These are phyloP conservation scores for Globisporangium nagaii DNA, from an alignment of 352 stramenopile species.

Conservation along the genomic window DNA sequence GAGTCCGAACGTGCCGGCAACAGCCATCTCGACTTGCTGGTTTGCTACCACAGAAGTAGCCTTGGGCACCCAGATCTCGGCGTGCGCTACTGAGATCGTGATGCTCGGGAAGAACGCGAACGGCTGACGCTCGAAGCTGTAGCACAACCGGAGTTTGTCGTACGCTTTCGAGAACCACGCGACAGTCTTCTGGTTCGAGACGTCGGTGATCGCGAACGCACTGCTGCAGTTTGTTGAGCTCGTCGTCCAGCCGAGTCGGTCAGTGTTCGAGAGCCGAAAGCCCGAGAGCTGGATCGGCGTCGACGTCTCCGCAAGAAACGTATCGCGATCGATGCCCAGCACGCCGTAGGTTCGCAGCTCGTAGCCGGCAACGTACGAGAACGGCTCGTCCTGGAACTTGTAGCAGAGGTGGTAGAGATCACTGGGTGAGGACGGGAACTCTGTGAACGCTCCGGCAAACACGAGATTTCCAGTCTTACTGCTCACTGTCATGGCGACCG, in stretches of 20 bases:
- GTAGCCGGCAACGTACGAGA: constrained; percentile 35
- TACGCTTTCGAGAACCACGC: constrained; percentile 30
- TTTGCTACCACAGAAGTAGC: constrained; percentile 47
- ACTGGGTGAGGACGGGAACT: constrained; percentile 25
- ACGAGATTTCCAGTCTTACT: constrained; percentile 8
- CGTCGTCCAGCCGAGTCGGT: constrained; percentile 50
- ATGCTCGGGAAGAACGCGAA: constrained; percentile 43
- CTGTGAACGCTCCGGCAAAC: constrained; percentile 35
- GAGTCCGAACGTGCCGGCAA: constrained; percentile 58
- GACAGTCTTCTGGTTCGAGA: constrained; percentile 23
- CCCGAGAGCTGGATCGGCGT: constrained; percentile 41
- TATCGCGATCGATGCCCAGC: constrained; percentile 27
- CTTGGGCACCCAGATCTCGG: constrained; percentile 49
- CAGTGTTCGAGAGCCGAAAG: constrained; percentile 39
- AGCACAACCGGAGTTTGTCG: constrained; percentile 41
- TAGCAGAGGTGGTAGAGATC: constrained; percentile 70
- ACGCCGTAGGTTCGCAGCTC: constrained; percentile 45
- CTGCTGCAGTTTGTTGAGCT: constrained; percentile 29
- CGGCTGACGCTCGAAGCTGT: constrained; percentile 56
- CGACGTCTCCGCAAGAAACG: constrained; percentile 35
- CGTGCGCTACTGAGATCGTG: constrained; percentile 25
- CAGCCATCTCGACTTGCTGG: constrained; percentile 23
- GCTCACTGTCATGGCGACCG: constrained; percentile 29
- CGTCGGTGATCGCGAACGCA: constrained; percentile 21
- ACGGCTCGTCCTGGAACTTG: constrained; percentile 63